A percentile compares a stretch with the other conserved stretches of the same genome.
These are phyloP conservation scores for Kurtzmaniella cleridarum DNA, from an alignment of 805 yeast species.

Conservation along the genomic window DNA sequence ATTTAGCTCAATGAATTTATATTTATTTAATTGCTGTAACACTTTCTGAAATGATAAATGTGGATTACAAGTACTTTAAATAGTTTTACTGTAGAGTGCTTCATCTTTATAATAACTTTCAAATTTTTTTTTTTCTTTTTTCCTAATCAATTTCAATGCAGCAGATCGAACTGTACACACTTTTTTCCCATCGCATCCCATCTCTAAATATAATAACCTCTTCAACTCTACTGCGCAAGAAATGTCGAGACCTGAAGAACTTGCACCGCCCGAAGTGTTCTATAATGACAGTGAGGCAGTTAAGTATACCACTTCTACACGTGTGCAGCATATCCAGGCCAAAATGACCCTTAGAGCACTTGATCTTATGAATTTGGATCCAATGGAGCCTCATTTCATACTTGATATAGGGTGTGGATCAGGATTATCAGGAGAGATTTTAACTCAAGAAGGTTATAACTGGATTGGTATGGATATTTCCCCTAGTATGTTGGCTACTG, in stretches of 20 bases:
- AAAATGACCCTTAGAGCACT: slow-evolving; percentile 93
- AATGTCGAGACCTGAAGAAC: slow-evolving; percentile 96
- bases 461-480: slow-evolving; percentile 98
- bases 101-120: neutral
- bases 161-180: neutral
- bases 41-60: too few relatives aligned
- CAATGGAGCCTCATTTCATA: slow-evolving; percentile 55
- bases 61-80: too few relatives aligned
- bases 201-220: too few relatives aligned
- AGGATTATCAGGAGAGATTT: slow-evolving; percentile 89
- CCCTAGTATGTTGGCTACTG: slow-evolving; percentile 93
- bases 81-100: too few relatives aligned
- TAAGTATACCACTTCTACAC: slow-evolving; percentile 87
- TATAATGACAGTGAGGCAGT: slow-evolving; percentile 86
- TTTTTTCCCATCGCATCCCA: too few relatives aligned
- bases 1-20: too few relatives aligned
- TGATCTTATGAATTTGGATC: slow-evolving; percentile 72
- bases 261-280: slow-evolving; percentile 95
- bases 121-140: neutral
- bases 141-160: neutral
- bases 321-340: slow-evolving; percentile 98
- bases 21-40: too few relatives aligned
- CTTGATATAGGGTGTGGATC: slow-evolving; percentile 97
- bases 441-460: slow-evolving; percentile 86
- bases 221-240: neutral